phyloP scores from a whole-genome alignment of 306 rosid species.

The Morella rubra region DNA sequence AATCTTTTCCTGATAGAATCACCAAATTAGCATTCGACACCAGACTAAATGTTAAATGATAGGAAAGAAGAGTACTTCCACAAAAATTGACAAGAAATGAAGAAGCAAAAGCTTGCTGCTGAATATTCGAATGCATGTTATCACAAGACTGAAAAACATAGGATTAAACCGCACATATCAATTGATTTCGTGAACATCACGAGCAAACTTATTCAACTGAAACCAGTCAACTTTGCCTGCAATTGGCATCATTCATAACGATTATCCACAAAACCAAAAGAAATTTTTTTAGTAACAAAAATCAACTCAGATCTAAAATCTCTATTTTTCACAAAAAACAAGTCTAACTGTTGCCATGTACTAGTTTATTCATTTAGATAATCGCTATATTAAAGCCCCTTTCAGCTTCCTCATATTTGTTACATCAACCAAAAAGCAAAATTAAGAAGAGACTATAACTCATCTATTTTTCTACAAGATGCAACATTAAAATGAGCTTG shows the following conservation, averaged over 20 bases:
- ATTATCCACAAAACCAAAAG: neutral
- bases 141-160: conserved; percentile 6
- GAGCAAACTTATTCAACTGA: neutral
- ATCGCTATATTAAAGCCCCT: neutral
- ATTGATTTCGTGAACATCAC: neutral
- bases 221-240: neutral
- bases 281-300: neutral
- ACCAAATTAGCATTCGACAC: conserved; percentile 17
- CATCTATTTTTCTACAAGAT: neutral
- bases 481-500: neutral
- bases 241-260: neutral
- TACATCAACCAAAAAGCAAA: neutral
- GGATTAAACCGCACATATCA: conserved; percentile 4
- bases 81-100: neutral
- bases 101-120: conserved; percentile 7
- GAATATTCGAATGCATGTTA: neutral
- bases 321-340: neutral
- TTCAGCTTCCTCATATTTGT: neutral
- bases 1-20: conserved; percentile 72
- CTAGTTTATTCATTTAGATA: neutral
- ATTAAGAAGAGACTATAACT: neutral
- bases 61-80: conserved; percentile 13
- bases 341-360: neutral
- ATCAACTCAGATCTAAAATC: neutral
- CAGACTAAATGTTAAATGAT: conserved; percentile 4